Conservation (phyloP, 306 rosid genomes). For the Glycine soja region DNA sequence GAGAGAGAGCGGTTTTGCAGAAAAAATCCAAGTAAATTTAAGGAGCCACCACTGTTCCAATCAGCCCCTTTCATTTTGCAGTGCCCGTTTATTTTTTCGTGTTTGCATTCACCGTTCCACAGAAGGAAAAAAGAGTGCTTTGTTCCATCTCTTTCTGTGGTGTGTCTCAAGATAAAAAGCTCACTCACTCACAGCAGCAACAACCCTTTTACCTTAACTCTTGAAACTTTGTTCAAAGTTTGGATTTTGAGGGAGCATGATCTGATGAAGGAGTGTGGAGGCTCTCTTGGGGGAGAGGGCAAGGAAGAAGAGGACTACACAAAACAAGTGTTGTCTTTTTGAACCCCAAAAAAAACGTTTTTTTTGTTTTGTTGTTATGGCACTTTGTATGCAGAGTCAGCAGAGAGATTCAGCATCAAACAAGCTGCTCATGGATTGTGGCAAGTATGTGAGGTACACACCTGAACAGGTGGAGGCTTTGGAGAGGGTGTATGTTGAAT, state of each 20-base stretch:
- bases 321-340: background rate
- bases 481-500: constrained; percentile 81
- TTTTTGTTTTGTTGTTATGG: constrained; percentile 22
- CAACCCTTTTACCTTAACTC: background rate
- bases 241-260: constrained; percentile 30
- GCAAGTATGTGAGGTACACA: constrained; percentile 81
- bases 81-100: constrained; percentile 12
- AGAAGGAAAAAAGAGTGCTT: constrained; percentile 31
- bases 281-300: constrained; percentile 91
- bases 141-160: constrained; percentile 51
- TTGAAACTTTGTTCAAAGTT: constrained; percentile 37
- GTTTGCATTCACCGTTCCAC: constrained; percentile 35
- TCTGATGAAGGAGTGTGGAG: constrained; percentile 84
- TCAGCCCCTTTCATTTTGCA: background rate
- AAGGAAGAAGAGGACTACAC: constrained; percentile 52
- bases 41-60: background rate
- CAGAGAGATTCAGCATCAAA: constrained; percentile 54
- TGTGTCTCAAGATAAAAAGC: constrained; percentile 62
- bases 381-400: constrained; percentile 65
- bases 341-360: constrained; percentile 9
- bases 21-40: constrained; percentile 36
- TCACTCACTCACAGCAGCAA: constrained; percentile 27
- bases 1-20: constrained; percentile 41
- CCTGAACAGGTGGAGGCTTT: constrained; percentile 86
- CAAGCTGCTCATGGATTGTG: constrained; percentile 62